phyloP scores from a whole-genome alignment of 73 alveolate genomes.

The Paramecium caudatum region DNA sequence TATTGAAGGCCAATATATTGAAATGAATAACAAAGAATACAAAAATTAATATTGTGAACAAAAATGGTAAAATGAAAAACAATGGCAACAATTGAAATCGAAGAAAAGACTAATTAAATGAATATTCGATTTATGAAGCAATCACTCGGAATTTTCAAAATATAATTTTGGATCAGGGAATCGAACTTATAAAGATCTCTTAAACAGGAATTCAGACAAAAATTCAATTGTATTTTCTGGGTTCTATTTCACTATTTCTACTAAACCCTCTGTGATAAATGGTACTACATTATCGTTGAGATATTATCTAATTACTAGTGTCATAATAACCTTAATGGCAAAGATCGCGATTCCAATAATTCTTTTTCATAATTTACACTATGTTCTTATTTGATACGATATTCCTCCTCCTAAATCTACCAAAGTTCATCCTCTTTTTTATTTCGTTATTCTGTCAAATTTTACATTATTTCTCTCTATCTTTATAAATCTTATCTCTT shows the following conservation, averaged over 20 bases:
- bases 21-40: slow-evolving; percentile 14
- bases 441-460: slow-evolving; percentile 52
- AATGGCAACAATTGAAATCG: slow-evolving; percentile 30
- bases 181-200: slow-evolving; percentile 51
- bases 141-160: slow-evolving; percentile 60
- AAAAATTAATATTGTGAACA: background rate
- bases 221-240: slow-evolving; percentile 38
- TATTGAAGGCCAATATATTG: background rate
- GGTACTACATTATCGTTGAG: slow-evolving; percentile 65
- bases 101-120: background rate
- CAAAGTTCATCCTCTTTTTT: slow-evolving; percentile 68
- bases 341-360: slow-evolving; percentile 64
- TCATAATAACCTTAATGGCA: slow-evolving; percentile 56
- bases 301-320: background rate
- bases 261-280: slow-evolving; percentile 60
- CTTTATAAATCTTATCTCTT: slow-evolving; percentile 5
- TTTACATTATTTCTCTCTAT: background rate
- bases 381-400: slow-evolving; percentile 63
- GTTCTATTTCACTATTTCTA: slow-evolving; percentile 44
- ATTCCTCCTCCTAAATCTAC: slow-evolving; percentile 72
- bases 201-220: slow-evolving; percentile 57
- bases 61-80: slow-evolving; percentile 14
- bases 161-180: slow-evolving; percentile 61
- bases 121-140: slow-evolving; percentile 7
- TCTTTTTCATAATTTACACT: slow-evolving; percentile 72